phyloP scores from a whole-genome alignment of 1,284 basidiomycete genomes.

The Wolfiporia cocos region DNA sequence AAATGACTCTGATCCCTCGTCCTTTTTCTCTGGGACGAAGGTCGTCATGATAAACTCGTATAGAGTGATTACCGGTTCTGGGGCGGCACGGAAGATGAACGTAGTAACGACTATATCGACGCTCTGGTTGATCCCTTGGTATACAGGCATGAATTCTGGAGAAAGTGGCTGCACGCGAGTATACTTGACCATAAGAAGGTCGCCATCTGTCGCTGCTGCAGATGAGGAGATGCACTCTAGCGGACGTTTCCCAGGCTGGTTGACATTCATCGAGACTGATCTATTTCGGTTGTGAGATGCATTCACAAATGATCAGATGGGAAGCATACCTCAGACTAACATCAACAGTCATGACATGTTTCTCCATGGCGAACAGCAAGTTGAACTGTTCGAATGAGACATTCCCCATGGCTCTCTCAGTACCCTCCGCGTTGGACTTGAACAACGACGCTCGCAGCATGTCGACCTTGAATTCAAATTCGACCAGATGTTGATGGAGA shows the following conservation, averaged over 20 bases:
- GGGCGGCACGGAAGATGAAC: conserved; percentile 85
- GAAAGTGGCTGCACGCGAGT: conserved; percentile 78
- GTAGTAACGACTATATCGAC: conserved; percentile 91
- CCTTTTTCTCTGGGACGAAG: conserved; percentile 60
- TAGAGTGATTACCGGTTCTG: conserved; percentile 86
- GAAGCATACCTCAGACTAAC: conserved; percentile 70
- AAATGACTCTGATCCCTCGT: too few relatives aligned
- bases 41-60: conserved; percentile 99
- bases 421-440: conserved; percentile 54
- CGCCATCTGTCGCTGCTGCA: conserved; percentile 42
- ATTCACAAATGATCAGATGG: background rate
- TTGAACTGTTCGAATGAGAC: conserved; percentile 81
- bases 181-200: conserved; percentile 86
- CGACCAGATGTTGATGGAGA: conserved; percentile 81
- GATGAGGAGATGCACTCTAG: conserved; percentile 79
- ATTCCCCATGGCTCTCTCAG: conserved; percentile 75
- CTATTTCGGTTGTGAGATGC: conserved; percentile 28
- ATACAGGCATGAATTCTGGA: conserved; percentile 80
- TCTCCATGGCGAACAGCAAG: conserved; percentile 68
- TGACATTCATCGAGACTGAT: conserved; percentile 65
- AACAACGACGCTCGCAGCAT: conserved; percentile 81
- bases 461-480: conserved; percentile 89
- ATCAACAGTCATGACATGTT: conserved; percentile 87
- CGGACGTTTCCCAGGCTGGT: conserved; percentile 52
- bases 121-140: conserved; percentile 87